These are phyloP conservation scores for Fusarium torulosum DNA, from an alignment of 2,329 filamentous ascomycete species.

Conservation along the genomic window DNA sequence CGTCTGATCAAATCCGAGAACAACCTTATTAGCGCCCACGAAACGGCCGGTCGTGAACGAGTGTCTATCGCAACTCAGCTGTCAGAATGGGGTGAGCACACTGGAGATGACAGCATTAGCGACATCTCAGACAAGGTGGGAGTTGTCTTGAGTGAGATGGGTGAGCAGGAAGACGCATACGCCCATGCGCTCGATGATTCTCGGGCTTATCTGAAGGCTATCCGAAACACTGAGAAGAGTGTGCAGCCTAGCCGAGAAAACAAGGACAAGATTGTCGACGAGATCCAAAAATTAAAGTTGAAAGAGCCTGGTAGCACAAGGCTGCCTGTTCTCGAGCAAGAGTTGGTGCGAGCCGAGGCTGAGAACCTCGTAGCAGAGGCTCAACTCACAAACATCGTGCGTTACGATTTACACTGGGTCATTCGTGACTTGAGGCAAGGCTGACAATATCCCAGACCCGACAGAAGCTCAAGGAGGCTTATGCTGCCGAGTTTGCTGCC, in stretches of 20 bases:
- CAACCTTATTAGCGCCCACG: conserved; percentile 85
- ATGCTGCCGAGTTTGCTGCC: conserved; percentile 86
- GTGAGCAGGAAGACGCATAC: conserved; percentile 91
- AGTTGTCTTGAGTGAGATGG: conserved; percentile 90
- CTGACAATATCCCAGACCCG: conserved; percentile 75
- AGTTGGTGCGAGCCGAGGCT: conserved; percentile 94
- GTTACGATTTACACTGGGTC: conserved; percentile 51
- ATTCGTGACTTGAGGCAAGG: not conserved
- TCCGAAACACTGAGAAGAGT: conserved; percentile 94
- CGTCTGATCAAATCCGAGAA: conserved; percentile 96
- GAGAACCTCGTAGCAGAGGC: conserved; percentile 97
- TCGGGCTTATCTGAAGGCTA: conserved; percentile 84
- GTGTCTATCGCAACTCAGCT: conserved; percentile 88
- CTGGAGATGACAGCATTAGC: conserved; percentile 85
- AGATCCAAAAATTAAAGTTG: conserved; percentile 90
- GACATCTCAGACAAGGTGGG: conserved; percentile 97
- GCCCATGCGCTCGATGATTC: conserved; percentile 90
- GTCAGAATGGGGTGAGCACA: conserved; percentile 96
- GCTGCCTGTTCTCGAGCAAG: conserved; percentile 90
- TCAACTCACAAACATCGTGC: conserved; percentile 91
- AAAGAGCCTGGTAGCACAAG: conserved; percentile 90
- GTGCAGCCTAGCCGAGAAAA: conserved; percentile 92
- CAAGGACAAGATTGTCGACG: conserved; percentile 89
- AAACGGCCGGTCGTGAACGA: conserved; percentile 86
- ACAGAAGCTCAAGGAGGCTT: conserved; percentile 96